These are phyloP conservation scores for Diophrys sp. DNA, from an alignment of 73 alveolate genomes.

Conservation along the genomic window DNA sequence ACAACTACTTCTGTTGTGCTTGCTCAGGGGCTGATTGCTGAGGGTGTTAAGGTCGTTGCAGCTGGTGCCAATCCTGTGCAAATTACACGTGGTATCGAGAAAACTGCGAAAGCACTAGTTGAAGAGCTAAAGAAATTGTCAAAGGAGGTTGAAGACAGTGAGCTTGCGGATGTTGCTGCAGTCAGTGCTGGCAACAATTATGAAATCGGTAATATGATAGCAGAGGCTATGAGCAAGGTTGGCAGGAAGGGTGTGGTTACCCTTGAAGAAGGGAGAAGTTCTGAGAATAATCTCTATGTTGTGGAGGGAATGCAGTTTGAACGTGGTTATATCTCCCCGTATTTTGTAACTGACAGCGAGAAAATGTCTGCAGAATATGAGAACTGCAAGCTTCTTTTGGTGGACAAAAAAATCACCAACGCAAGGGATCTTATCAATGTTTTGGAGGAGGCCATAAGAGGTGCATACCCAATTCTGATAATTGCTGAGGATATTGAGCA, in stretches of 20 bases:
- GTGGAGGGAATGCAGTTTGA: slow-evolving; percentile 95
- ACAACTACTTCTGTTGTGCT: slow-evolving; percentile 80
- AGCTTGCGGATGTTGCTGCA: too few species aligned
- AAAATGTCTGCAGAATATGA: slow-evolving; percentile 78
- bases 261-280: slow-evolving; percentile 86
- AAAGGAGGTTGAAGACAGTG: too few species aligned
- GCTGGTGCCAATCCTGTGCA: too few species aligned
- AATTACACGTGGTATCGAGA: too few species aligned
- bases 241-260: not conserved
- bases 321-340: slow-evolving; percentile 96
- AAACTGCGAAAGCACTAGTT: too few species aligned
- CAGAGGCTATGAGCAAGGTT: not conserved
- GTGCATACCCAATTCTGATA: slow-evolving; percentile 77
- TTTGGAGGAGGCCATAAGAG: slow-evolving; percentile 79
- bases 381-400: slow-evolving; percentile 83
- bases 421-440: slow-evolving; percentile 77
- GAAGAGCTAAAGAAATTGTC: too few species aligned
- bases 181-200: too few species aligned
- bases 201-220: not conserved
- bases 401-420: slow-evolving; percentile 87
- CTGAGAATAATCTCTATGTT: slow-evolving; percentile 89
- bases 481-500: slow-evolving; percentile 94
- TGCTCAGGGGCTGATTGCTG: too few species aligned
- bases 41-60: too few species aligned
- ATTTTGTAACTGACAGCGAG: slow-evolving; percentile 93